Evolutionary conservation across 148 eudicot species (phyloP).

Genomic region (Rheum nobile): DNA sequence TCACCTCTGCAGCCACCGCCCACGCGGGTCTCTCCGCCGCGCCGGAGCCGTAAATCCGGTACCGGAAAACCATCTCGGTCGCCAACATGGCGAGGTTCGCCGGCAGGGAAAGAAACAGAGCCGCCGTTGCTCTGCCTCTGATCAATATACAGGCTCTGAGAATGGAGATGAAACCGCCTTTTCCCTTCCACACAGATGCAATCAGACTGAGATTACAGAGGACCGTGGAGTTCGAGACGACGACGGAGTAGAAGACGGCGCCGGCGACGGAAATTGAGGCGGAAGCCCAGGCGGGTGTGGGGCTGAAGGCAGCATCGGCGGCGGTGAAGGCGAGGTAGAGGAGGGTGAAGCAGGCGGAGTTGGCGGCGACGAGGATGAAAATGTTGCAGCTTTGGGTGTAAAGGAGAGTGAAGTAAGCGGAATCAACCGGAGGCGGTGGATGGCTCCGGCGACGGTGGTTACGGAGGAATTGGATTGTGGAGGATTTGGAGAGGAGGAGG

Average conservation of each 20-base stretch:
- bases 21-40: background rate
- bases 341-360: constrained; percentile 49
- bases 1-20: constrained; percentile 37
- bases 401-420: constrained; percentile 23
- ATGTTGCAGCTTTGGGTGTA: constrained; percentile 21
- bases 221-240: constrained; percentile 54
- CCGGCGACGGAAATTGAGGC: constrained; percentile 23
- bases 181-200: constrained; percentile 29
- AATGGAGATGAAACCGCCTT: constrained; percentile 32
- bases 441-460: background rate
- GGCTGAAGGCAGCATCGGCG: constrained; percentile 32
- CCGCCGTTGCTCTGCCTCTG: constrained; percentile 45
- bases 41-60: constrained; percentile 26
- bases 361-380: constrained; percentile 23
- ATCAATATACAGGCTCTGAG: constrained; percentile 45
- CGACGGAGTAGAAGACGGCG: constrained; percentile 47
- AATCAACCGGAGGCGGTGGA: background rate
- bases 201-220: constrained; percentile 42
- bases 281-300: constrained; percentile 18
- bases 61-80: constrained; percentile 58
- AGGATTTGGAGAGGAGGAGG: constrained; percentile 61
- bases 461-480: constrained; percentile 27
- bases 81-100: constrained; percentile 46
- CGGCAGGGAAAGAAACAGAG: constrained; percentile 48
- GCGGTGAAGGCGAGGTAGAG: constrained; percentile 32